Evolutionary conservation across 2,329 filamentous ascomycete genomes (phyloP), one percentile per base, ranked within the genome.

Genomic region (Cladosporium sp.): DNA sequence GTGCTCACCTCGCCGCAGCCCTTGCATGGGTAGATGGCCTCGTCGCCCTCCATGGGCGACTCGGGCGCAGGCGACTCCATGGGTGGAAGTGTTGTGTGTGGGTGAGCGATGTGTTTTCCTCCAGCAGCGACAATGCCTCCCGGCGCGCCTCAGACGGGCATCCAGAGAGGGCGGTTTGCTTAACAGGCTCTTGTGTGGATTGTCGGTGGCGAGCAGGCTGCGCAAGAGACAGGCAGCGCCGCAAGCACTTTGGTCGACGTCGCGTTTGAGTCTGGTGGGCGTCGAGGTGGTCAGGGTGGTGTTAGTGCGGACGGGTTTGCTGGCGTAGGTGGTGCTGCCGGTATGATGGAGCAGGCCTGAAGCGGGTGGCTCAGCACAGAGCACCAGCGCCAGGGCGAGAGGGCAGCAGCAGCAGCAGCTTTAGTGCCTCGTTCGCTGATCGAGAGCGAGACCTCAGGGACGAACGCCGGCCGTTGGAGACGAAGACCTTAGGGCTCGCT

Each of bases 21-120:
- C 80, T 95, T 96, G 80, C 92, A 96, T 62, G 90, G 90, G 71
- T 90, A 95, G 65, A 82, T 79, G 61, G 88, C 82, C 73, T 96
- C 92, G 68, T 95, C 91, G 63, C 83, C 82, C 61, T 95, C 90
- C 80, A 89, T 81, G 55, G 85, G 82, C 68, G 76, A 81, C 61
- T 88, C 85, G 64, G 85, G 74, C 65, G 84, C 84, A 70, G 86
- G 81, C 65, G 76, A 76, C 58, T 81, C 73, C 77, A 81, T 79
- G 55, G 47, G 37, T 14, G 47, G 55, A n/a, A 38, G 52, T 25
- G 50, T 52, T n/a, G 25, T 30, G n/a, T 39, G 54, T 14, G 17
- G 30, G 25, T 55, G 52, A 39, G 36, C 19, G 40, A 20, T 36
- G 15, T 45, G 52, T 47, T 39, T 47, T 25, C 14, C 38, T 25